Base-by-base conservation (phyloP, 345 rosid species). In the Corymbia maculata region DNA sequence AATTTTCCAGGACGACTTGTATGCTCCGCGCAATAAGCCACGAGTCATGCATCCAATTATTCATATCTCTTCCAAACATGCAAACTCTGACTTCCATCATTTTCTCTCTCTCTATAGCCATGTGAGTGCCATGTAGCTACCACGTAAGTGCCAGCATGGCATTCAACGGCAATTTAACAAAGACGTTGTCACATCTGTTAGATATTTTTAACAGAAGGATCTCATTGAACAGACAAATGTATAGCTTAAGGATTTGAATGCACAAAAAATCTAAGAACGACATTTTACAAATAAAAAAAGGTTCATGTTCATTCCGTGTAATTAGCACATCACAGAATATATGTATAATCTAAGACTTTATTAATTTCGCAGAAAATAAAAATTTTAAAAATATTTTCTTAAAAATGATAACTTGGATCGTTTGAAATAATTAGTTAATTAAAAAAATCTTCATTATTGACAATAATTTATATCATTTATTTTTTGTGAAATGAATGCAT, bases 181-280 rank as follows among this genome's bases (percentile, higher is more conserved):
- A 19, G 21, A 8, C 0, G 1, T 14, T 1, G 3, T 32, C 45
- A 32, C 32, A 8, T 68, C 0, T 32, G 12, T 68, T 9, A 10
- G 6, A 10, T 30, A 36, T 36, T 68, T 68, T 68, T 15, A 8
- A 32, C 3, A 11, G 16, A 15, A 68, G 44, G 44, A 30, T 16
- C 2, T 7, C 79, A 8, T 1, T 7, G 0, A 68, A 32, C 11
- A 8, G 42, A 4, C 42, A 36, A 36, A 36, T 36, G 42, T 16
- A 4, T 30, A 68, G 22, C 44, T 68, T 8, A 68, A 68, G 79
- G 2, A 68, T 36, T 36, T 68, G 16, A 16, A 30, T 55, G 79
- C 0, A 2, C 22, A 15, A n/a, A 64, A 8, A 61, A 3, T 16
- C 21, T 22, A 30, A 68, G 0, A 21, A 68, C 0, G 1, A 8